Conservation (phyloP, 106 monocot genomes). For the Ottelia alismoides region DNA sequence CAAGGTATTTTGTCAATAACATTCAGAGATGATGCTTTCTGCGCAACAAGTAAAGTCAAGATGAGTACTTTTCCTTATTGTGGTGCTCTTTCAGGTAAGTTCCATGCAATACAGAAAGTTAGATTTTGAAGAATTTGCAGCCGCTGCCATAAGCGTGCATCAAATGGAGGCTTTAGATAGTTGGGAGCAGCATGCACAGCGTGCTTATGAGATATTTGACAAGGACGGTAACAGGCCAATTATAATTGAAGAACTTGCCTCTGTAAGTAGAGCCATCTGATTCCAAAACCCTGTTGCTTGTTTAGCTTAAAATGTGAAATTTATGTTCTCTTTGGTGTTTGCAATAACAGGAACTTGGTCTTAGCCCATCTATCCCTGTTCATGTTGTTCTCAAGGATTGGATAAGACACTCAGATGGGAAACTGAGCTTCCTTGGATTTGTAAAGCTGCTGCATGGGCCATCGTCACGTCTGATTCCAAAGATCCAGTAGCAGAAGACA, state of each 20-base stretch:
- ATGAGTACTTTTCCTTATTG: slow-evolving; percentile 6
- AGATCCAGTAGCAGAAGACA: too few species aligned
- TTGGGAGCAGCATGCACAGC: slow-evolving; percentile 91
- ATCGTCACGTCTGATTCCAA: slow-evolving; percentile 44
- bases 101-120: slow-evolving; percentile 84
- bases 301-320: background rate
- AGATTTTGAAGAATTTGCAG: slow-evolving; percentile 96
- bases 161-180: slow-evolving; percentile 69
- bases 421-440: slow-evolving; percentile 94
- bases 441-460: slow-evolving; percentile 81
- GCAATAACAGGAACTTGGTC: slow-evolving; percentile 64
- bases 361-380: slow-evolving; percentile 72
- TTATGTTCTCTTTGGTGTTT: background rate
- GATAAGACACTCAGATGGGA: slow-evolving; percentile 92
- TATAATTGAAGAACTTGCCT: slow-evolving; percentile 96
- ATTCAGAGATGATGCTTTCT: background rate
- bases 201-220: slow-evolving; percentile 84
- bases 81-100: slow-evolving; percentile 39
- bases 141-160: slow-evolving; percentile 68
- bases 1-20: slow-evolving; percentile 20
- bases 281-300: background rate
- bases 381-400: slow-evolving; percentile 97
- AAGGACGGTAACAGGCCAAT: slow-evolving; percentile 88
- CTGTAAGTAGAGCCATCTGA: slow-evolving; percentile 32
- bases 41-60: background rate